Evolutionary conservation across 2,329 filamentous ascomycete genomes (phyloP).

Genomic region (Sporothrix inflata): DNA sequence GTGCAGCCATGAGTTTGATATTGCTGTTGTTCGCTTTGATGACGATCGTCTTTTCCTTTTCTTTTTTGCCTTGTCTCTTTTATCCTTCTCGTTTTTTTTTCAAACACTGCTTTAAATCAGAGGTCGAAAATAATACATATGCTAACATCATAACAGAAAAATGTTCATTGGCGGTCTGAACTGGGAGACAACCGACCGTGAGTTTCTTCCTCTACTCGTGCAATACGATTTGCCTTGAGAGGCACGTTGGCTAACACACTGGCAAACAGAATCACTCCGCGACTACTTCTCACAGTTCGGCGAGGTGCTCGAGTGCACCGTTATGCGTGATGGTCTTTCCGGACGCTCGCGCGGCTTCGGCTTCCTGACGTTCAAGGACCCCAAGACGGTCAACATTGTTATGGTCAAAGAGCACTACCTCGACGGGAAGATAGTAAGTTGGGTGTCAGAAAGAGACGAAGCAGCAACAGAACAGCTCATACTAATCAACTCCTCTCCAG

Average conservation of each 20-base stretch:
- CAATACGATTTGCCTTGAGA: too few relatives aligned
- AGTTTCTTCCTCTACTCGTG: neutral
- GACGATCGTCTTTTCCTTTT: neutral
- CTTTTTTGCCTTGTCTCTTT: neutral
- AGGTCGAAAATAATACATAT: neutral
- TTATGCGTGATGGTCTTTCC: constrained; percentile 96
- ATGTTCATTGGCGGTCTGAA: constrained; percentile 99
- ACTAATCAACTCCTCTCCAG: constrained; percentile 49
- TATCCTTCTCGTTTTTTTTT: neutral
- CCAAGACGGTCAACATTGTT: constrained; percentile 96
- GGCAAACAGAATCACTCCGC: constrained; percentile 79
- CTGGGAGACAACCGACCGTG: constrained; percentile 81
- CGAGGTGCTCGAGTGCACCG: constrained; percentile 95
- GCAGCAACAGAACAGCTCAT: neutral
- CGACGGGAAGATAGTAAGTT: constrained; percentile 93
- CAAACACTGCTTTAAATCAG: neutral
- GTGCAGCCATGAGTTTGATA: neutral
- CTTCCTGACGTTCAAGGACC: constrained; percentile 96
- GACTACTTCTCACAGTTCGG: constrained; percentile 98
- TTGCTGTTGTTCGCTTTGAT: neutral
- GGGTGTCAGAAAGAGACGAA: neutral
- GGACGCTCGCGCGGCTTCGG: constrained; percentile 95
- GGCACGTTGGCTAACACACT: neutral
- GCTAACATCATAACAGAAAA: constrained; percentile 63
- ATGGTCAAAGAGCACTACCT: constrained; percentile 99